Evolutionary conservation across 495 filamentous ascomycete genomes (phyloP).

Genomic region (Hypoxylon fragiforme): DNA sequence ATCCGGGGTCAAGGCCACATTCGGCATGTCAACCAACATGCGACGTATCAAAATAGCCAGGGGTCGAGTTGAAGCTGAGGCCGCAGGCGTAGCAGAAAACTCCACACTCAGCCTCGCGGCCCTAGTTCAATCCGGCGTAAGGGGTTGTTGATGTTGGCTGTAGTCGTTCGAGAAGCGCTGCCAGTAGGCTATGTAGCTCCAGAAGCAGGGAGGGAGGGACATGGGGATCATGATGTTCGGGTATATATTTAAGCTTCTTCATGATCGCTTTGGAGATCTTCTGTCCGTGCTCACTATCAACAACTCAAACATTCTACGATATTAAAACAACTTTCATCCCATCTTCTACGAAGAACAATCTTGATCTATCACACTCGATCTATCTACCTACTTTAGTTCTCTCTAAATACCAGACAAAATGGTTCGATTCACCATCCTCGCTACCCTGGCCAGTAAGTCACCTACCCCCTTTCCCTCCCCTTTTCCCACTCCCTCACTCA

Average conservation of each 20-base stretch:
- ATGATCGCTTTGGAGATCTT: conserved; percentile 27
- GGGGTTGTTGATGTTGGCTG: conserved; percentile 2
- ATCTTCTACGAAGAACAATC: conserved; percentile 10
- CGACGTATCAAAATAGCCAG: conserved; percentile 32
- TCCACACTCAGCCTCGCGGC: conserved; percentile 26
- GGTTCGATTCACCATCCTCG: conserved; percentile 40
- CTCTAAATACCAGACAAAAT: conserved; percentile 40
- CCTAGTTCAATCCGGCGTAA: conserved; percentile 18
- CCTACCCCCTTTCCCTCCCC: background rate
- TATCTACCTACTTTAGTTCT: too few species aligned
- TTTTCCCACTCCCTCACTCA: background rate
- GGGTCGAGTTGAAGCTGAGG: conserved; percentile 25
- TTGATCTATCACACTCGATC: background rate
- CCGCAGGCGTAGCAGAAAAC: conserved; percentile 26
- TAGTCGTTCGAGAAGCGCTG: conserved; percentile 3
- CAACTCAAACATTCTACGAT: conserved; percentile 11
- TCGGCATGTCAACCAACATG: conserved; percentile 12
- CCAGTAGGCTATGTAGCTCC: too few species aligned
- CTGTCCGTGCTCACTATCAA: conserved; percentile 5
- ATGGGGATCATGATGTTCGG: background rate
- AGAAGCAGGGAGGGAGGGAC: too few species aligned
- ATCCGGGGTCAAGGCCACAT: conserved; percentile 4
- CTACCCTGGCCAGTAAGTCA: conserved; percentile 38
- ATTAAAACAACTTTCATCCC: conserved; percentile 9
- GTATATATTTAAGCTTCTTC: conserved; percentile 24